Percentiles rank a stretch among this genome's conserved stretches.
These are phyloP conservation scores for Cercospora sp. DNA, from an alignment of 2,329 filamentous ascomycete genomes.

Conservation along the genomic window DNA sequence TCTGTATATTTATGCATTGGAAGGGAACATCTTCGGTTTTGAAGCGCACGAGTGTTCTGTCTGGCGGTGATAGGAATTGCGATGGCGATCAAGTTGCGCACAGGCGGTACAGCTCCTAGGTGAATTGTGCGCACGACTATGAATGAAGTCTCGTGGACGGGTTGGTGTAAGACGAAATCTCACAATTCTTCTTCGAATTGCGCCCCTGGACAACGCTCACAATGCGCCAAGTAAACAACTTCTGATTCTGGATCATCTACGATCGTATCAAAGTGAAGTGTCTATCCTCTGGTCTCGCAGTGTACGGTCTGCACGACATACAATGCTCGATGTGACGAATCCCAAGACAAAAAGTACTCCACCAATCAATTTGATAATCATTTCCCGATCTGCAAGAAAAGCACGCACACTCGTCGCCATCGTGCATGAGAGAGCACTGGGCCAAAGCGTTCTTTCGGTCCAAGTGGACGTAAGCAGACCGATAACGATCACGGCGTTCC, in stretches of 20 bases:
- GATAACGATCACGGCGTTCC: conserved; percentile 6
- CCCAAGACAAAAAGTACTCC: background rate
- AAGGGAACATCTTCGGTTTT: background rate
- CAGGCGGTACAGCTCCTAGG: background rate
- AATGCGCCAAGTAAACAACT: no score
- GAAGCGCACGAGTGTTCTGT: background rate
- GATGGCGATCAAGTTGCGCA: background rate
- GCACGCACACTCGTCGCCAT: background rate
- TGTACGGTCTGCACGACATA: background rate
- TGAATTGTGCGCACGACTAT: background rate
- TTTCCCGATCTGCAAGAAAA: background rate
- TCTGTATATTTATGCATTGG: background rate
- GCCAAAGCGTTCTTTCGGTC: background rate
- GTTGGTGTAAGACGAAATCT: background rate
- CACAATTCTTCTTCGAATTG: background rate
- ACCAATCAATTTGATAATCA: background rate
- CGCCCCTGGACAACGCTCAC: no score
- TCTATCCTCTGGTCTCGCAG: background rate
- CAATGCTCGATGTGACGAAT: background rate
- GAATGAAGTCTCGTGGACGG: no score
- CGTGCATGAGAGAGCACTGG: background rate
- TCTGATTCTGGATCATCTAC: background rate
- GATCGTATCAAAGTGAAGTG: background rate
- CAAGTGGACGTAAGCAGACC: background rate
- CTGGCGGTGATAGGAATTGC: background rate